Conservation (phyloP, 2,329 filamentous ascomycete species). For the Colletotrichum sp. region DNA sequence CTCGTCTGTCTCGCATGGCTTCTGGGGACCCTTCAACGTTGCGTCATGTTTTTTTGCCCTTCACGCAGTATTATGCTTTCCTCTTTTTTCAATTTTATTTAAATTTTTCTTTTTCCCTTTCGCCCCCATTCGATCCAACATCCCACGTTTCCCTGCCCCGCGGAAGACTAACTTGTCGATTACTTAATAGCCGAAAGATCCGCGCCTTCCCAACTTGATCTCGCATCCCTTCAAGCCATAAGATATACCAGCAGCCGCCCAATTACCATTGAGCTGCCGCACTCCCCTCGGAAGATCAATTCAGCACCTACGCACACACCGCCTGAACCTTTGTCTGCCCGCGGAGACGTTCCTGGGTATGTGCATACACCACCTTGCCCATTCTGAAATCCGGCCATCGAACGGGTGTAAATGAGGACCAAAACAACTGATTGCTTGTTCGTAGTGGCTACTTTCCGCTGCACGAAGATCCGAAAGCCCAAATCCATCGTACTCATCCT, state of each 20-base stretch:
- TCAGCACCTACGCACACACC: slow-evolving; percentile 47
- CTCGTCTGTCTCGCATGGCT: slow-evolving; percentile 7
- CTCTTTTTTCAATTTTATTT: slow-evolving; percentile 1
- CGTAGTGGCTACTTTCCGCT: slow-evolving; percentile 65
- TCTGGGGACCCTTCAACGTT: slow-evolving; percentile 7
- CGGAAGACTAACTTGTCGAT: neutral
- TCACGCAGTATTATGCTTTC: neutral
- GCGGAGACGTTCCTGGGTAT: slow-evolving; percentile 65
- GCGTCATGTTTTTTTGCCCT: slow-evolving; percentile 22
- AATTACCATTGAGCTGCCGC: slow-evolving; percentile 59
- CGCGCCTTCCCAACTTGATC: neutral
- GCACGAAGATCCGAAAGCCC: slow-evolving; percentile 58
- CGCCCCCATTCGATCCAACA: slow-evolving; percentile 4
- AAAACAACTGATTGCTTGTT: neutral
- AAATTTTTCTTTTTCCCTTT: neutral
- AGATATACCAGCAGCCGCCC: slow-evolving; percentile 43
- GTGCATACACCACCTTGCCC: slow-evolving; percentile 25
- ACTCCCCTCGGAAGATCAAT: slow-evolving; percentile 40
- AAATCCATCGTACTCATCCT: slow-evolving; percentile 56
- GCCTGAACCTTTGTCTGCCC: slow-evolving; percentile 58
- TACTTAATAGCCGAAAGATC: slow-evolving; percentile 20
- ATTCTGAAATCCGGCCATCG: neutral
- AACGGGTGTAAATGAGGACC: neutral
- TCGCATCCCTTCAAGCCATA: slow-evolving; percentile 4
- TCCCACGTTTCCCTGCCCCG: neutral